Conservation (phyloP, 2,329 filamentous ascomycete genomes). For the Septoria linicola region DNA sequence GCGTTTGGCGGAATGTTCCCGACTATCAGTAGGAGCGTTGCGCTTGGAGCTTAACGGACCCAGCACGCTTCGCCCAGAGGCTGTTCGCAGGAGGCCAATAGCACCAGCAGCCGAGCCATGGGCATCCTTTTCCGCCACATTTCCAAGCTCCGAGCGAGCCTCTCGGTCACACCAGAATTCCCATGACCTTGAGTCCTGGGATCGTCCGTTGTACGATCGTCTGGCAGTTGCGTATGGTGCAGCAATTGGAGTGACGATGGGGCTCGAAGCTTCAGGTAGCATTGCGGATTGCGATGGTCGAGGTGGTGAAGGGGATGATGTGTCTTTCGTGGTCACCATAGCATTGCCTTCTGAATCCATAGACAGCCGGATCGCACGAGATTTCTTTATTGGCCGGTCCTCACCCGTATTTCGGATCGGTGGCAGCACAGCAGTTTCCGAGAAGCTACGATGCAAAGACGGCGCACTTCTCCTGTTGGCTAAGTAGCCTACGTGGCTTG, state of each 20-base stretch:
- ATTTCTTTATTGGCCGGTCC: constrained; percentile 29
- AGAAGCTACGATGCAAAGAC: constrained; percentile 31
- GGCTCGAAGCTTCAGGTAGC: constrained; percentile 45
- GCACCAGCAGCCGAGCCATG: constrained; percentile 77
- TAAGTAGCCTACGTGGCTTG: constrained; percentile 38
- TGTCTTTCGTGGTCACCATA: constrained; percentile 70
- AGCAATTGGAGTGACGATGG: background rate
- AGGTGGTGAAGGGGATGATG: constrained; percentile 67
- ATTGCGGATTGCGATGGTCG: constrained; percentile 35
- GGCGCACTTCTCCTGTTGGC: constrained; percentile 49
- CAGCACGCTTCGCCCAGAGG: constrained; percentile 56
- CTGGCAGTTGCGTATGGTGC: constrained; percentile 30
- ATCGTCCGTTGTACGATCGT: constrained; percentile 64
- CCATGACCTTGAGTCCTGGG: constrained; percentile 85
- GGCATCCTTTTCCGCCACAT: constrained; percentile 76
- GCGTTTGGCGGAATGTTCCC: constrained; percentile 32
- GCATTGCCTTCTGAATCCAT: constrained; percentile 88
- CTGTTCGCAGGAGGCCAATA: constrained; percentile 76
- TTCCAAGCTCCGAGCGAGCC: constrained; percentile 71
- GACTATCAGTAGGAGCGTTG: constrained; percentile 49
- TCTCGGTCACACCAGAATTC: constrained; percentile 86
- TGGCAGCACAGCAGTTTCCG: constrained; percentile 8
- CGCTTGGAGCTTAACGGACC: constrained; percentile 62
- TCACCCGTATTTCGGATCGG: background rate
- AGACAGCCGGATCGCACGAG: constrained; percentile 69